These are phyloP conservation scores for Plasmodium blacklocki DNA, from an alignment of 169 alveolate species.

Conservation along the genomic window DNA sequence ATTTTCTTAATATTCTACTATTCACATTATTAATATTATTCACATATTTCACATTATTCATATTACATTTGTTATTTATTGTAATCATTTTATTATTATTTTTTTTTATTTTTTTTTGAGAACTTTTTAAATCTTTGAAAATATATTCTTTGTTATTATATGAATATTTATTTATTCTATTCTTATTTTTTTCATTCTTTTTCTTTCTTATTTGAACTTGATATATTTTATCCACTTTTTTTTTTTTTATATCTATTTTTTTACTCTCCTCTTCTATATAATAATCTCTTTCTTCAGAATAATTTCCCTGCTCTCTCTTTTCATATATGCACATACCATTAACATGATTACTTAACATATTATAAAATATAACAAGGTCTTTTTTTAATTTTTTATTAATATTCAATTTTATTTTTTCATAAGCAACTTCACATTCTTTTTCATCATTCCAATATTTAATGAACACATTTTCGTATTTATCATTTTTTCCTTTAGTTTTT, in stretches of 20 bases:
- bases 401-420: conserved; percentile 11
- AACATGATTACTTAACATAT: neutral
- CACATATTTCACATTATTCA: too few relatives aligned
- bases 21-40: too few relatives aligned
- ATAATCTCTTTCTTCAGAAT: too few relatives aligned
- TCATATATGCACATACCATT: neutral
- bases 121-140: too few relatives aligned
- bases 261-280: neutral
- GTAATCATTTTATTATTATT: too few relatives aligned
- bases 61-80: too few relatives aligned
- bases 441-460: conserved; percentile 60
- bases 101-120: too few relatives aligned
- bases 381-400: conserved; percentile 11
- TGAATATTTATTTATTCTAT: neutral
- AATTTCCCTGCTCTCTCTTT: neutral
- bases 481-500: conserved; percentile 2
- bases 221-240: neutral
- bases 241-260: neutral
- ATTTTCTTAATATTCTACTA: too few relatives aligned
- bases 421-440: conserved; percentile 1
- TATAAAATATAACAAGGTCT: neutral
- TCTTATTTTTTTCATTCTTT: neutral
- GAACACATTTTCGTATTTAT: conserved; percentile 16
- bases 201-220: neutral
- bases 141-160: too few relatives aligned